A percentile compares a stretch with the other conserved stretches of the same genome.
These are phyloP conservation scores for Agapanthus africanus DNA, from an alignment of 106 monocot species.

Conservation along the genomic window DNA sequence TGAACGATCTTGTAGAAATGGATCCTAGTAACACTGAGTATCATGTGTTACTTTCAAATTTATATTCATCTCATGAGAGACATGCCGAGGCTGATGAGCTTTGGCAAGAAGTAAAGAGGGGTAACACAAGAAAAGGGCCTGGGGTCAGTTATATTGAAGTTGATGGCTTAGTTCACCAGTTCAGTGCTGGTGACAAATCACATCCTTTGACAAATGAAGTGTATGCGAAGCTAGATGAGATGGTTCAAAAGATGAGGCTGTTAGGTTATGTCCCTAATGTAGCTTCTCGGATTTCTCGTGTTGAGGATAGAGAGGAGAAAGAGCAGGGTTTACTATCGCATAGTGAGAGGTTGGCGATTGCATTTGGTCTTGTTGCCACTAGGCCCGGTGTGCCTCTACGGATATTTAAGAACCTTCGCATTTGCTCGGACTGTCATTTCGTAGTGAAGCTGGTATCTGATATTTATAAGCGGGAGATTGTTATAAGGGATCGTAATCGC, in stretches of 20 bases:
- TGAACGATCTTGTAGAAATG: slow-evolving; percentile 40
- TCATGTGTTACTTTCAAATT: slow-evolving; percentile 49
- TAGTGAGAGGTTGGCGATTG: slow-evolving; percentile 58
- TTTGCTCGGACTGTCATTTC: slow-evolving; percentile 51
- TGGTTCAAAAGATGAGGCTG: slow-evolving; percentile 23
- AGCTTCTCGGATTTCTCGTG: slow-evolving; percentile 19
- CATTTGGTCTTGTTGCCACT: slow-evolving; percentile 46
- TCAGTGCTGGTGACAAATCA: slow-evolving; percentile 48
- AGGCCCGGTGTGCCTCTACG: slow-evolving; percentile 31
- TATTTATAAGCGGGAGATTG: slow-evolving; percentile 43
- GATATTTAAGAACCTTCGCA: slow-evolving; percentile 63
- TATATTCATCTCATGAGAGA: slow-evolving; percentile 24
- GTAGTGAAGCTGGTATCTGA: slow-evolving; percentile 44
- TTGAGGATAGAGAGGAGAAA: slow-evolving; percentile 30
- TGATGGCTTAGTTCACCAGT: slow-evolving; percentile 43
- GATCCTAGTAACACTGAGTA: slow-evolving; percentile 33
- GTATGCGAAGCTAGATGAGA: slow-evolving; percentile 45
- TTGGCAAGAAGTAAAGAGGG: slow-evolving; percentile 26
- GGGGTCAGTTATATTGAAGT: slow-evolving; percentile 58
- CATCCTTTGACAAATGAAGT: slow-evolving; percentile 38
- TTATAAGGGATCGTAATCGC: slow-evolving; percentile 57
- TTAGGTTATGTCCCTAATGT: slow-evolving; percentile 30
- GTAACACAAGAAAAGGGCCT: slow-evolving; percentile 30
- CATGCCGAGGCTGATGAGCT: slow-evolving; percentile 30
- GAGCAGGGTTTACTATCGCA: slow-evolving; percentile 45